Evolutionary conservation across 2,329 filamentous ascomycete genomes (phyloP).

Genomic region (Fusarium sp.): DNA sequence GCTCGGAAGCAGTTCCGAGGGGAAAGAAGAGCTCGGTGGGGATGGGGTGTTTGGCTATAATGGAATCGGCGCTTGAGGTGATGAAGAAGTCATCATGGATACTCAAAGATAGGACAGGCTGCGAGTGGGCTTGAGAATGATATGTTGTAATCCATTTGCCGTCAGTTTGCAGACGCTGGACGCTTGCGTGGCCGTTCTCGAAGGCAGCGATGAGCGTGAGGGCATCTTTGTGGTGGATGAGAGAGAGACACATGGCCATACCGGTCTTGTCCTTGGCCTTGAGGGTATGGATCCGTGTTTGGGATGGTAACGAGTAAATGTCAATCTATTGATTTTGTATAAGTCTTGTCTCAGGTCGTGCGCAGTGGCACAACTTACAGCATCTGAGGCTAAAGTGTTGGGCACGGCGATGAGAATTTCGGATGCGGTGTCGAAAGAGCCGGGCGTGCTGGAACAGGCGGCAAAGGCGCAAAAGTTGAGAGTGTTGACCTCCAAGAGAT

Average conservation of each 20-base stretch:
- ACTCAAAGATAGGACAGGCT: slow-evolving; percentile 85
- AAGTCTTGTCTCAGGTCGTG: neutral
- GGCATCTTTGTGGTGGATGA: slow-evolving; percentile 67
- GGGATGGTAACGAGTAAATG: slow-evolving; percentile 85
- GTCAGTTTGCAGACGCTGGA: slow-evolving; percentile 68
- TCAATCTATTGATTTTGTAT: slow-evolving; percentile 70
- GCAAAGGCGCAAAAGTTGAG: slow-evolving; percentile 96
- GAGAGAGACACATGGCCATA: slow-evolving; percentile 89
- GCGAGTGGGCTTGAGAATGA: slow-evolving; percentile 77
- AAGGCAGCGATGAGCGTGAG: slow-evolving; percentile 83
- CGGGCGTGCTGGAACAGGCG: slow-evolving; percentile 63
- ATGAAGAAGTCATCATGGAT: slow-evolving; percentile 74
- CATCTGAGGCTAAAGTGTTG: slow-evolving; percentile 81
- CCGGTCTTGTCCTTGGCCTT: slow-evolving; percentile 70
- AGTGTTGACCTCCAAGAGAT: slow-evolving; percentile 89
- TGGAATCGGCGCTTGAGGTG: slow-evolving; percentile 86
- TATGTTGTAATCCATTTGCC: slow-evolving; percentile 71
- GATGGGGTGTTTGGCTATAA: slow-evolving; percentile 83
- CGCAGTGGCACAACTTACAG: slow-evolving; percentile 61
- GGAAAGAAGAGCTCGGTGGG: slow-evolving; percentile 52
- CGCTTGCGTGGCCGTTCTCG: slow-evolving; percentile 84
- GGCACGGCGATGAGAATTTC: slow-evolving; percentile 84
- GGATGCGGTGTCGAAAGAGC: slow-evolving; percentile 44
- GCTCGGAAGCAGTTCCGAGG: neutral
- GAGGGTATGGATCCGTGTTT: slow-evolving; percentile 76